Base-by-base conservation (phyloP, 1,284 basidiomycete genomes). In the Pisolithus thermaeus region DNA sequence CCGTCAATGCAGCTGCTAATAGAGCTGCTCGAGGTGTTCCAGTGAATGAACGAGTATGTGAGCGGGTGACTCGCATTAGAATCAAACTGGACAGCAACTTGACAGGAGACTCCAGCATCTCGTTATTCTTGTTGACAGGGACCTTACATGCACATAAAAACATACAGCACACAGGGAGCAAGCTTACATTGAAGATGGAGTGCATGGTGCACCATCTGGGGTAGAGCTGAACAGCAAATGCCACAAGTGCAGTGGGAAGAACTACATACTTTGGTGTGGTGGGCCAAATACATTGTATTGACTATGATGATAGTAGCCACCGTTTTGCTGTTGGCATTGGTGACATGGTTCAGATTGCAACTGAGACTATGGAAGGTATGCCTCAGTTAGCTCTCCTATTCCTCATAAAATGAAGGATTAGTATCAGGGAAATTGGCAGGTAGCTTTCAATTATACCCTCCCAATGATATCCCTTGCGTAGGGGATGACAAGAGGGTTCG, bases 21-120 rank as follows among this genome's bases (percentile, higher is more conserved):
- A n/a, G n/a, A n/a, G 83, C 83, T 92, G 61, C 36, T 43, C 28
- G 23, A 11, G 14, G 8, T 35, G 4, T n/a, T 18, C 32, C 8
- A 6, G n/a, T 8, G 4, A 22, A 45, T 16, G 7, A 11, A 22
- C 38, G 38, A 40, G 30, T 3, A 18, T 14, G 16, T 43, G 6
- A 43, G 23, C 4, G 22, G 25, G 20, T 22, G 7, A 20, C 18
- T 22, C 6, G 39, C 8, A 12, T 6, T 4, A 7, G 39, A 16
- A 43, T 43, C 25, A 4, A 28, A 3, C 11, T 25, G 12, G 4
- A 39, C n/a, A 5, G 7, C 3, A 36, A 61, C 75, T n/a, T n/a
- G n/a, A n/a, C n/a, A n/a, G n/a, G n/a, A n/a, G n/a, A n/a, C n/a
- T n/a, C n/a, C n/a, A n/a, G n/a, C n/a, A n/a, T n/a, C n/a, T n/a